Conservation (phyloP, 345 rosid species). For the Citrus cavaleriei region DNA sequence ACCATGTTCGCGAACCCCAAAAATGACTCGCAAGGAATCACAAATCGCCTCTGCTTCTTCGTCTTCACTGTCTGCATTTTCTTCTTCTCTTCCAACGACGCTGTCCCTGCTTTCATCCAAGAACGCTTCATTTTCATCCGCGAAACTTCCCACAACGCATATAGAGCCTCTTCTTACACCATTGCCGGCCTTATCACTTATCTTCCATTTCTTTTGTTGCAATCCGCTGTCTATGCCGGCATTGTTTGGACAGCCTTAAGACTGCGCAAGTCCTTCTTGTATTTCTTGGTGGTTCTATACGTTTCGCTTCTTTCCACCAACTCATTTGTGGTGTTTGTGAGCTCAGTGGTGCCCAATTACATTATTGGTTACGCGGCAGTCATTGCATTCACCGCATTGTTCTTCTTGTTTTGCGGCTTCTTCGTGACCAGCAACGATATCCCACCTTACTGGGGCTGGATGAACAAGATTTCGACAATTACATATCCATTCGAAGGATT, state of each 20-base stretch:
- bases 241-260: constrained; percentile 53
- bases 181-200: constrained; percentile 59
- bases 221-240: constrained; percentile 47
- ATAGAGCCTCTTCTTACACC: constrained; percentile 63
- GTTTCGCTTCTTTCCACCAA: constrained; percentile 62
- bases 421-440: constrained; percentile 53
- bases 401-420: constrained; percentile 69
- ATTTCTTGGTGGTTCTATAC: constrained; percentile 55
- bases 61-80: constrained; percentile 64
- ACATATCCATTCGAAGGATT: constrained; percentile 67
- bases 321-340: constrained; percentile 67
- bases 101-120: constrained; percentile 69
- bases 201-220: constrained; percentile 57
- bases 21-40: constrained; percentile 44
- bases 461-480: constrained; percentile 72
- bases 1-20: constrained; percentile 62
- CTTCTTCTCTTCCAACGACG: constrained; percentile 76
- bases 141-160: constrained; percentile 65
- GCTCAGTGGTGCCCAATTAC: constrained; percentile 65
- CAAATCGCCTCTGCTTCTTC: constrained; percentile 56
- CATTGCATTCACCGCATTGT: constrained; percentile 63
- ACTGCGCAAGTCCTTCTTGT: constrained; percentile 47
- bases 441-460: constrained; percentile 56
- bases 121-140: constrained; percentile 64
- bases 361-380: constrained; percentile 64